Conservation (phyloP, 352 stramenopile genomes). For the Globisporangium rhizosaccharum region DNA sequence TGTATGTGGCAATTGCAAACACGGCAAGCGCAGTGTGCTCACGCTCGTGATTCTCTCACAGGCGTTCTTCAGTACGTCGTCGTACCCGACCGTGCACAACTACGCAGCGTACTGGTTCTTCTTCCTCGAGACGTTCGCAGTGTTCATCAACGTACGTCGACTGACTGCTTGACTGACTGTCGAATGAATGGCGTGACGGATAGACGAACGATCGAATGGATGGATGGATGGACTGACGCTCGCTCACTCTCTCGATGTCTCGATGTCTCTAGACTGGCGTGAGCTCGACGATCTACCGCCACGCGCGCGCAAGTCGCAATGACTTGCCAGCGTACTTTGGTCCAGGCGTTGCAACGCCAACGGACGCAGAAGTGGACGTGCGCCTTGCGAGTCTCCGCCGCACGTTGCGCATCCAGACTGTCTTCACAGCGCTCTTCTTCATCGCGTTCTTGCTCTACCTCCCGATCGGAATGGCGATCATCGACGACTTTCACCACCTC, state of each 20-base stretch:
- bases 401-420: conserved; percentile 34
- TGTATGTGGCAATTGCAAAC: background rate
- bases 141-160: conserved; percentile 52
- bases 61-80: conserved; percentile 58
- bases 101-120: conserved; percentile 66
- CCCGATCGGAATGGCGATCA: conserved; percentile 48
- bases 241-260: background rate
- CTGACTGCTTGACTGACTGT: background rate
- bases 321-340: conserved; percentile 1
- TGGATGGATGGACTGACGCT: background rate
- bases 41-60: conserved; percentile 4
- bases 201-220: background rate
- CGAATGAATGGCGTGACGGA: background rate
- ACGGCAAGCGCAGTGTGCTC: background rate
- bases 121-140: conserved; percentile 45
- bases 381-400: conserved; percentile 22
- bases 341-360: conserved; percentile 9
- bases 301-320: conserved; percentile 8
- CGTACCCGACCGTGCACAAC: conserved; percentile 53
- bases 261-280: conserved; percentile 20
- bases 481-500: conserved; percentile 34
- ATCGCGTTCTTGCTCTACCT: conserved; percentile 67
- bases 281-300: conserved; percentile 22
- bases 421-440: conserved; percentile 43
- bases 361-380: conserved; percentile 12